Evolutionary conservation across 2,329 filamentous ascomycete species (phyloP).

Genomic region (Epichloe aotearoae): DNA sequence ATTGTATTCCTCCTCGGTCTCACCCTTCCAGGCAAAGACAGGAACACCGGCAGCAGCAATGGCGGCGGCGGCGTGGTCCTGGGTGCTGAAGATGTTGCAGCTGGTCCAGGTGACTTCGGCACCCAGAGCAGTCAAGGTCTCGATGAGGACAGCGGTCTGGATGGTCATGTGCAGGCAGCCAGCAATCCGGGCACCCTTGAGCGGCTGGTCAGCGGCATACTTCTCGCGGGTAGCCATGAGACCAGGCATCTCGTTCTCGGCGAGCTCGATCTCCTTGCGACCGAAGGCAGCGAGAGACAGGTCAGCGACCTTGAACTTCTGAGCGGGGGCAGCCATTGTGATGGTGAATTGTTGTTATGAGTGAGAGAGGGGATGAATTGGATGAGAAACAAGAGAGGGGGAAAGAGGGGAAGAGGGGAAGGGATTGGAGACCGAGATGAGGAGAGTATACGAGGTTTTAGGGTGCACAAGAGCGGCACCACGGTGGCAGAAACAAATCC

Average conservation of each 20-base stretch:
- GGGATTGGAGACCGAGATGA: conserved; percentile 3
- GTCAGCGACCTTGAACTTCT: conserved; percentile 97
- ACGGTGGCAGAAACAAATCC: not conserved
- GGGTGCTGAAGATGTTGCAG: conserved; percentile 99
- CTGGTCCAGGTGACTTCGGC: conserved; percentile 98
- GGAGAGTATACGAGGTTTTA: conserved; percentile 9
- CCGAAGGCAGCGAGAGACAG: conserved; percentile 95
- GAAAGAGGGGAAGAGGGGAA: not conserved
- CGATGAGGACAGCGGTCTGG: conserved; percentile 97
- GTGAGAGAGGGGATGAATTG: conserved; percentile 6
- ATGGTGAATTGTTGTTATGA: conserved; percentile 22
- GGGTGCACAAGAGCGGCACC: conserved; percentile 5
- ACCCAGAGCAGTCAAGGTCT: conserved; percentile 88
- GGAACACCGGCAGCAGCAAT: conserved; percentile 89
- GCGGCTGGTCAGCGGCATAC: conserved; percentile 86
- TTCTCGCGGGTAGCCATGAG: conserved; percentile 88
- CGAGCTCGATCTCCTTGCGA: conserved; percentile 97
- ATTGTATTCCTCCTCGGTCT: conserved; percentile 99
- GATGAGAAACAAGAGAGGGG: conserved; percentile 9
- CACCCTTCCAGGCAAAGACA: conserved; percentile 68
- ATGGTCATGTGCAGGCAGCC: conserved; percentile 99
- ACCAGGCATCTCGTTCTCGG: conserved; percentile 95
- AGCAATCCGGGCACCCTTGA: conserved; percentile 88
- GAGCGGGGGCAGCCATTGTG: conserved; percentile 59
- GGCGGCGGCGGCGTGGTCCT: conserved; percentile 95